Conservation (phyloP, 768 basidiomycete genomes). For the Phanerochaete sordida region DNA sequence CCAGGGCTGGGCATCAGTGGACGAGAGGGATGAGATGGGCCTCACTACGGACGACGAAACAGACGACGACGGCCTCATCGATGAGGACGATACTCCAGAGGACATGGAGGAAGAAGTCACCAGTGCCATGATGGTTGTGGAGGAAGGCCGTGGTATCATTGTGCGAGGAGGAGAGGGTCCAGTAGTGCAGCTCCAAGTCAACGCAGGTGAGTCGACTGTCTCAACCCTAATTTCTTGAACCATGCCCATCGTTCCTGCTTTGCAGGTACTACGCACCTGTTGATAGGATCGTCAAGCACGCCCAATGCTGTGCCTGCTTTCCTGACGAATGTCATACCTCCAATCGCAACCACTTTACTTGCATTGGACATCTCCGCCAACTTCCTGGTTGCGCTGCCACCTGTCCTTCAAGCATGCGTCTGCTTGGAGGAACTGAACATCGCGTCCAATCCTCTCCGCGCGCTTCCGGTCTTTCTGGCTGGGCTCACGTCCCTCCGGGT, state of each 20-base stretch:
- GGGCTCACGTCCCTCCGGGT: constrained; percentile 76
- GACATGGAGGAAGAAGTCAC: constrained; percentile 66
- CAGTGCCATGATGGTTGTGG: constrained; percentile 72
- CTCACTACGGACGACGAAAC: constrained; percentile 52
- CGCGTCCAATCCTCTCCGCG: constrained; percentile 84
- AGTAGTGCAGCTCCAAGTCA: constrained; percentile 59
- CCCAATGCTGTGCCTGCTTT: constrained; percentile 78
- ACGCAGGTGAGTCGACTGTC: constrained; percentile 58
- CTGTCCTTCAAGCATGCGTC: constrained; percentile 73
- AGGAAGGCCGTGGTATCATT: constrained; percentile 83
- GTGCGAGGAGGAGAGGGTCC: constrained; percentile 66
- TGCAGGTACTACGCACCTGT: constrained; percentile 89
- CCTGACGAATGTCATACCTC: constrained; percentile 64
- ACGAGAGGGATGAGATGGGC: constrained; percentile 65
- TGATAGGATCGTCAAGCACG: constrained; percentile 77
- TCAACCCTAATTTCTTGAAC: background rate
- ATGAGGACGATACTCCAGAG: constrained; percentile 41
- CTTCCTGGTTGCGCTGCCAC: constrained; percentile 79
- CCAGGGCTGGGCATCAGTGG: constrained; percentile 68
- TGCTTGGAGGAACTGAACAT: constrained; percentile 92
- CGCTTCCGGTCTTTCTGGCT: constrained; percentile 87
- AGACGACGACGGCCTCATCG: constrained; percentile 36
- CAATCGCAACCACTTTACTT: constrained; percentile 74
- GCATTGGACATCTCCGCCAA: constrained; percentile 93
- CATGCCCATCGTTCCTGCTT: background rate